These are phyloP conservation scores for Mycothermus thermophilus DNA, from an alignment of 495 filamentous ascomycete genomes.

Conservation along the genomic window DNA sequence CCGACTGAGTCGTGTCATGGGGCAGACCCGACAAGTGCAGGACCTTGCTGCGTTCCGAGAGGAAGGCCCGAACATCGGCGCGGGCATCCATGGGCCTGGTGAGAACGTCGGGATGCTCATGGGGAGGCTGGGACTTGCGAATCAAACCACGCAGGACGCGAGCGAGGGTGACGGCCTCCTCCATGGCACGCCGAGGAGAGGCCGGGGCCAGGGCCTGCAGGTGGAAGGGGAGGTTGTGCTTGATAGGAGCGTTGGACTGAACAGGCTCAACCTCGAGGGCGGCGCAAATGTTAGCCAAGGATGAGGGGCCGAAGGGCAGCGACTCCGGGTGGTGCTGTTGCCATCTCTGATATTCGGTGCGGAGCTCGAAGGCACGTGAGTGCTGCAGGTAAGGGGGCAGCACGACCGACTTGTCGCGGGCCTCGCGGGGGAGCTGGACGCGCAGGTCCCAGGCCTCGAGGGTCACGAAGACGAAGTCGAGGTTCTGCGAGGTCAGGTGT, in stretches of 20 bases:
- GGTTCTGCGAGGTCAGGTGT: constrained; percentile 66
- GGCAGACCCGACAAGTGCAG: constrained; percentile 93
- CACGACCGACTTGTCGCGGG: constrained; percentile 92
- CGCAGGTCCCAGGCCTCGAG: constrained; percentile 97
- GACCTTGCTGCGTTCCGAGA: constrained; percentile 91
- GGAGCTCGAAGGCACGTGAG: constrained; percentile 89
- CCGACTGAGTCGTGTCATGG: constrained; percentile 95
- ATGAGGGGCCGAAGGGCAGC: constrained; percentile 87
- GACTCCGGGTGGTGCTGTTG: constrained; percentile 97
- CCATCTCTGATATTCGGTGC: constrained; percentile 96
- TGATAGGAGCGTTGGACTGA: constrained; percentile 91
- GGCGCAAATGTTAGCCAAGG: constrained; percentile 91
- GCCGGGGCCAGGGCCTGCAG: constrained; percentile 91
- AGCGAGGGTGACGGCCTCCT: constrained; percentile 88
- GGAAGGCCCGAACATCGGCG: constrained; percentile 91
- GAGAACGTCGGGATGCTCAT: constrained; percentile 86
- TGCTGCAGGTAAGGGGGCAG: constrained; percentile 95
- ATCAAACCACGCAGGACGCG: constrained; percentile 84
- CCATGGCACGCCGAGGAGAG: constrained; percentile 93
- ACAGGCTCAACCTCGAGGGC: constrained; percentile 95
- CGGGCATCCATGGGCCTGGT: constrained; percentile 92
- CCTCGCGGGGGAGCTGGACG: constrained; percentile 92
- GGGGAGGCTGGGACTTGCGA: constrained; percentile 84
- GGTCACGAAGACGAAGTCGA: constrained; percentile 95
- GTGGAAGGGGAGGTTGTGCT: constrained; percentile 96